phyloP scores from a whole-genome alignment of 306 rosid species.

The Oxytropis ochrocephala region DNA sequence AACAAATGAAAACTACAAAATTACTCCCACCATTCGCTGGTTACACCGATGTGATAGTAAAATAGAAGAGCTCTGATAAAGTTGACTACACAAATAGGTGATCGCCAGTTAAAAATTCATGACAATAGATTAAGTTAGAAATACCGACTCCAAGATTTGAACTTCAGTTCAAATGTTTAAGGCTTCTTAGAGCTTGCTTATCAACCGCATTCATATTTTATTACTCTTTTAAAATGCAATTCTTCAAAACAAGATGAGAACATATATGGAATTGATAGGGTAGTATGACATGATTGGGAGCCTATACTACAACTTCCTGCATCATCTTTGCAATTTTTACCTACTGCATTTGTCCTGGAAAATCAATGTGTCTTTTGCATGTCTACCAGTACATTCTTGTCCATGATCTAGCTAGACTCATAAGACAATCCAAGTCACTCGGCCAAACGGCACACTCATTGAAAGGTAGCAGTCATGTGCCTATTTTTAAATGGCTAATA shows the following conservation, averaged over 20 bases:
- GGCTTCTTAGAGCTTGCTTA: not conserved
- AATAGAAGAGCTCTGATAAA: not conserved
- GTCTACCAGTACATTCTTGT: not conserved
- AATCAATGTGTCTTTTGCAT: not conserved
- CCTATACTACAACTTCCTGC: slow-evolving; percentile 6
- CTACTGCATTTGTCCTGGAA: not conserved
- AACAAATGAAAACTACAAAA: slow-evolving; percentile 3
- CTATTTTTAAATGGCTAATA: not conserved
- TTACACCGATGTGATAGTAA: not conserved
- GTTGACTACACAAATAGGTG: not conserved
- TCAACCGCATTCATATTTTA: not conserved
- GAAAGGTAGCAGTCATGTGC: not conserved
- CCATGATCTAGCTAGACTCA: not conserved
- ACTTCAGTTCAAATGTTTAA: slow-evolving; percentile 5
- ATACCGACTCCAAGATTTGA: not conserved
- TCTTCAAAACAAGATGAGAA: not conserved
- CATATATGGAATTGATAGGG: not conserved
- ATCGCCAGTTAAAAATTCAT: not conserved
- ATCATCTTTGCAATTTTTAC: not conserved
- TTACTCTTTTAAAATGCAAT: slow-evolving; percentile 8
- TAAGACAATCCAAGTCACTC: slow-evolving; percentile 2
- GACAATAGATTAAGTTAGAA: not conserved
- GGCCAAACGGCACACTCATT: not conserved
- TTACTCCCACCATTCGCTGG: not conserved
- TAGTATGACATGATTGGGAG: not conserved